These are phyloP conservation scores for Suhomyces sp. DNA, from an alignment of 805 yeast species.

Conservation along the genomic window DNA sequence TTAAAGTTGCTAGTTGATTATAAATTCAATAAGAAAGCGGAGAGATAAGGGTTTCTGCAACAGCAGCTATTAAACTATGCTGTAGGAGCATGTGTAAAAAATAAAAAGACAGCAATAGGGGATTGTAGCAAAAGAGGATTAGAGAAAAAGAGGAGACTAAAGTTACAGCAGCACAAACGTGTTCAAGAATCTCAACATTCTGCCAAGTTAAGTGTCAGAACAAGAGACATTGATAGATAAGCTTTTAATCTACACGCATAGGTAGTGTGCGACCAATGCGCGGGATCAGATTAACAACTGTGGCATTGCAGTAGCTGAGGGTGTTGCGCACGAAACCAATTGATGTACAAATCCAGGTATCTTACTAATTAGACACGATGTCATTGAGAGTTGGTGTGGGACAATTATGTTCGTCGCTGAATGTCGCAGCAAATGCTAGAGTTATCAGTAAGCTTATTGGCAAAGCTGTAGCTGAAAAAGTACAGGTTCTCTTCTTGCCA, in stretches of 20 bases:
- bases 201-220: not conserved
- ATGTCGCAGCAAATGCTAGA: slow-evolving; percentile 55
- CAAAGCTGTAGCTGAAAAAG: slow-evolving; percentile 60
- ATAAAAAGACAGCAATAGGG: not conserved
- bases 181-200: not conserved
- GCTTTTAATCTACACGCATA: not conserved
- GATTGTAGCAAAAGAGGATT: not conserved
- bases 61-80: not conserved
- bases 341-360: not conserved
- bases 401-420: slow-evolving; percentile 75
- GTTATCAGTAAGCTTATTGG: slow-evolving; percentile 57
- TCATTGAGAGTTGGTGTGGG: slow-evolving; percentile 62
- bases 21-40: not conserved
- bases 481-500: slow-evolving; percentile 76
- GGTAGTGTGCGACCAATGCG: not conserved
- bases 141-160: not conserved
- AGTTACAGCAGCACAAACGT: not conserved
- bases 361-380: not conserved
- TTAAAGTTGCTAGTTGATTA: not conserved
- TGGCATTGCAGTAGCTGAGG: not conserved
- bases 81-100: not conserved
- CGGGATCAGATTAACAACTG: not conserved
- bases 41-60: not conserved
- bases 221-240: not conserved
- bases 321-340: not conserved